Base-by-base conservation (phyloP, 2,329 filamentous ascomycete species). In the Epichloe elymi region DNA sequence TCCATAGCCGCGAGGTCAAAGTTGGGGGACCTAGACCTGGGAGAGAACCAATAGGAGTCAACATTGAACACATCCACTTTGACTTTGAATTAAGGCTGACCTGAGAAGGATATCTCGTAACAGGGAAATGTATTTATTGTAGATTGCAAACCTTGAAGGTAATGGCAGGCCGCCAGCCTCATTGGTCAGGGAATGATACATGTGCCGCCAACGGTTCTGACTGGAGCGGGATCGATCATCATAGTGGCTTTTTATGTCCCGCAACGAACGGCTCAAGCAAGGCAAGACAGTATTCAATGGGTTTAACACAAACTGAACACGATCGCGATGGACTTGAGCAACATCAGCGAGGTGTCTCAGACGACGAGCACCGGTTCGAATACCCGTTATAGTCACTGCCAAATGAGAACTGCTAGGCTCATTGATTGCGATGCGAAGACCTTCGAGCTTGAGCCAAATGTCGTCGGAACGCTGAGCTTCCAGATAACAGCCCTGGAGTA, bases 1-100 rank as follows among this genome's bases (percentile, higher is more conserved):
- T 82, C 76, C 52, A 82, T 67, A 5, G 67, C 65, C 54, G 78
- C 78, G 46, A 78, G 65, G 57, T 82, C 78, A 55, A 80, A 82
- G 49, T 72, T 68, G 0, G 73, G 70, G 12, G 74, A 60, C 51
- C 65, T 67, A 19, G 40, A 42, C 4, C 1, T 42, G 1, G 17
- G 39, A 17, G 4, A 20, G 17, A 51, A 23, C 19, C 39, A n/a
- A 33, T 43, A 15, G 42, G 64, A n/a, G 64, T 56, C 39, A 46
- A 14, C 41, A 26, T 36, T 7, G 4, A 17, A 39, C 30, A 33
- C 12, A 20, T 38, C 37, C 3, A 11, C 30, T 30, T 38, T 7
- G 37, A 38, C n/a, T 15, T 38, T 14, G 37, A 38, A 38, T 5
- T 6, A 38, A 12, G 20, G 41, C 46, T 33, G 7, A 79, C 77